Base-by-base conservation (phyloP, 306 rosid genomes). In the Vigna nakashimae region DNA sequence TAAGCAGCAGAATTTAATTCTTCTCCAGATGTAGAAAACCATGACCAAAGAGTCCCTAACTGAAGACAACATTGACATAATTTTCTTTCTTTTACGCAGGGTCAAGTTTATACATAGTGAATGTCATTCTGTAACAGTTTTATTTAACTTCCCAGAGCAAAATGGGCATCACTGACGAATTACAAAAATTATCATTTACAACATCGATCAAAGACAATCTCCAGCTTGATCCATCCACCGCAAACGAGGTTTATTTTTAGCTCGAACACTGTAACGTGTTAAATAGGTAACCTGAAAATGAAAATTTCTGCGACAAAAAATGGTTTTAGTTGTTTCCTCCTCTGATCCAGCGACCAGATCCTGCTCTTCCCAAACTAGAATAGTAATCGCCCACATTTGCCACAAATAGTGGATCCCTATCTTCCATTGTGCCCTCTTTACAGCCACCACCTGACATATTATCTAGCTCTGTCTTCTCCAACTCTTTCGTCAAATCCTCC, bases 321-420 rank as follows among this genome's bases (percentile, higher is more conserved):
- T 26, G 38, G 38, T 42, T 84, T 74, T 73, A 88, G 65, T 82
- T 86, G 83, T 80, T 88, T 71, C 90, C 85, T 67, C 91, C 88
- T 36, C 88, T 88, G 75, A 90, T 84, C 96, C 93, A 88, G 42
- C 90, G 85, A 70, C 84, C 72, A 14, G 93, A 76, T 80, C 93
- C 82, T 3, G 89, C 69, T 86, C 86, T 92, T 73, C 92, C 88
- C 63, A 87, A 52, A 55, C 97, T 84, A 34, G 99, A 91, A 80
- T 86, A 84, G 83, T 89, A 95, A 86, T 95, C 96, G 26, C 98
- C 97, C 60, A 95, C 97, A 67, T 95, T 92, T 79, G 96, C 97
- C 71, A 95, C 99, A 81, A 95, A 95, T 14, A 95, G 86, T 50
- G 99, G 99, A 78, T 95, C 98, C 84, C 96, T 86, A 65, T 91